A percentile compares a stretch with the other conserved stretches of the same genome.
phyloP scores from a whole-genome alignment of 352 stramenopile species.

The Phytopythium helicoides region DNA sequence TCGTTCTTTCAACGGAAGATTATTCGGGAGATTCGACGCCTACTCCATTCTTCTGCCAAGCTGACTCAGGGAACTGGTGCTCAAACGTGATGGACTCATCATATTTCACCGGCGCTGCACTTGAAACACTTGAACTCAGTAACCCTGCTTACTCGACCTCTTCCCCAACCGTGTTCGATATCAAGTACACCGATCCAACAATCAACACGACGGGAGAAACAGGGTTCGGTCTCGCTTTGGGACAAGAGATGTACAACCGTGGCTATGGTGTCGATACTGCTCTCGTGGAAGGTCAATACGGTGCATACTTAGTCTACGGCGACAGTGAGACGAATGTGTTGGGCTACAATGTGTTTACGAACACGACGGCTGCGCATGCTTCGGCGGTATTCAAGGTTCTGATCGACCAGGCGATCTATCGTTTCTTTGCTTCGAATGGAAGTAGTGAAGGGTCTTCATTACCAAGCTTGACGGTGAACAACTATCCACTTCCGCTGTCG shows the following conservation, averaged over 20 bases:
- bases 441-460: constrained; percentile 13
- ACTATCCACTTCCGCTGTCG: constrained; percentile 49
- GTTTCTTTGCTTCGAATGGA: constrained; percentile 41
- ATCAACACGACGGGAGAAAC: constrained; percentile 44
- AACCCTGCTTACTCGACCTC: constrained; percentile 30
- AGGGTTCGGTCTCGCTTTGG: constrained; percentile 40
- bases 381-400: constrained; percentile 60
- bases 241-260: constrained; percentile 46
- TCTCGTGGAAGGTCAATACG: constrained; percentile 34
- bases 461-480: constrained; percentile 49
- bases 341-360: constrained; percentile 63
- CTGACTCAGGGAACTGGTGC: no score
- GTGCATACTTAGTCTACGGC: constrained; percentile 45
- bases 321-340: constrained; percentile 40
- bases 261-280: constrained; percentile 24
- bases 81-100: no score
- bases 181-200: constrained; percentile 45
- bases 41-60: no score
- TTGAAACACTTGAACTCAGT: constrained; percentile 16
- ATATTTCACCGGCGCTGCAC: constrained; percentile 34
- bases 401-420: constrained; percentile 59
- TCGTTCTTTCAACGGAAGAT: constrained; percentile 25
- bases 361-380: constrained; percentile 51
- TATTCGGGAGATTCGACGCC: no score
- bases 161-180: constrained; percentile 50